phyloP scores from a whole-genome alignment of 257 asterid species.

The Solanum sitiens region DNA sequence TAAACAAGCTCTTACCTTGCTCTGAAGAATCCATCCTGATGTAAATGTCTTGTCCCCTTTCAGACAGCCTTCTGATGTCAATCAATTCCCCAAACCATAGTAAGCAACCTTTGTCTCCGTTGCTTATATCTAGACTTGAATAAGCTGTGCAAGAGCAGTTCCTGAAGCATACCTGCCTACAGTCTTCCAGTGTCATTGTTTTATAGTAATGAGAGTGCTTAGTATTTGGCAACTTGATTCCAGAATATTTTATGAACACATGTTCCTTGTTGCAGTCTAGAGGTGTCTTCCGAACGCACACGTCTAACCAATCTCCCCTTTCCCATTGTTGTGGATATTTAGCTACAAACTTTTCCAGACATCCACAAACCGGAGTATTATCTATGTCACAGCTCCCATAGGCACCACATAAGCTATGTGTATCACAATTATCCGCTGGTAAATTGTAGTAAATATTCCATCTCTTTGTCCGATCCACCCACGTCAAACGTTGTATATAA shows the following conservation, averaged over 20 bases:
- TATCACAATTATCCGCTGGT: slow-evolving; percentile 1
- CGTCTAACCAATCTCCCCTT: slow-evolving; percentile 12
- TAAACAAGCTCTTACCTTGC: background rate
- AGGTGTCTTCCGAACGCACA: slow-evolving; percentile 10
- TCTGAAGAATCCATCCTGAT: slow-evolving; percentile 13
- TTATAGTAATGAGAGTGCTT: background rate
- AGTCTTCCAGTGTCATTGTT: background rate
- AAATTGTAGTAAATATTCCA: background rate
- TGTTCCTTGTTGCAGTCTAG: slow-evolving; percentile 1
- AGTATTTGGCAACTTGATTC: background rate
- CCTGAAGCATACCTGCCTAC: slow-evolving; percentile 14
- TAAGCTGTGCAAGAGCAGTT: slow-evolving; percentile 20
- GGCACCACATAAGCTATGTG: background rate
- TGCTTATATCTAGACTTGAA: slow-evolving; percentile 8
- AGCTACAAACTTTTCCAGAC: slow-evolving; percentile 9
- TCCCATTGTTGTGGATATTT: slow-evolving; percentile 8
- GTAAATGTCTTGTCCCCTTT: slow-evolving; percentile 15
- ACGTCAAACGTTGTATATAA: background rate
- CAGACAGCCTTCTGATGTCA: slow-evolving; percentile 8
- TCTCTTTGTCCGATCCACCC: background rate
- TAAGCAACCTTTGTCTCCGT: slow-evolving; percentile 23
- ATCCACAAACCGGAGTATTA: slow-evolving; percentile 4
- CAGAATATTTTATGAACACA: background rate
- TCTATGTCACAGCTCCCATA: background rate
- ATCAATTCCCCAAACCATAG: slow-evolving; percentile 12